phyloP scores from a whole-genome alignment of 306 rosid genomes.

The Clitoria ternatea region DNA sequence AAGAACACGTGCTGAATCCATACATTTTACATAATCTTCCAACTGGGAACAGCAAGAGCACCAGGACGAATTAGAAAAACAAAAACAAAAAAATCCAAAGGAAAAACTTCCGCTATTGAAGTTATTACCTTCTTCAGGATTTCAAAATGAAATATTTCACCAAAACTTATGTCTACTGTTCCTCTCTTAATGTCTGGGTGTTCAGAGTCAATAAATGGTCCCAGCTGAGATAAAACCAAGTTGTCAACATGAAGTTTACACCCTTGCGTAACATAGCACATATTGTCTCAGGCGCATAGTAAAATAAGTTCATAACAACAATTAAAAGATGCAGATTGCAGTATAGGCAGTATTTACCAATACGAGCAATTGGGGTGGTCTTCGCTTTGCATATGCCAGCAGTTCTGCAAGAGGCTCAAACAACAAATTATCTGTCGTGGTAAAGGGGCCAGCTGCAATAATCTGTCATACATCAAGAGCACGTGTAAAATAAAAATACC shows the following conservation, averaged over 20 bases:
- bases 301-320: not conserved
- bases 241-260: slow-evolving; percentile 21
- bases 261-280: not conserved
- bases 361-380: slow-evolving; percentile 70
- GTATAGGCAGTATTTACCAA: slow-evolving; percentile 47
- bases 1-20: slow-evolving; percentile 69
- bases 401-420: slow-evolving; percentile 87
- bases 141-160: slow-evolving; percentile 68
- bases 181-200: slow-evolving; percentile 87
- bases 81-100: not conserved
- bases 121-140: slow-evolving; percentile 66
- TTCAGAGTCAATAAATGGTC: slow-evolving; percentile 91
- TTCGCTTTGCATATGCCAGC: slow-evolving; percentile 78
- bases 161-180: slow-evolving; percentile 61
- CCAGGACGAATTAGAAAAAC: slow-evolving; percentile 1
- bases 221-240: slow-evolving; percentile 55
- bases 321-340: slow-evolving; percentile 14
- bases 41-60: slow-evolving; percentile 40
- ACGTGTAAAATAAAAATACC: not conserved
- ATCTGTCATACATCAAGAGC: slow-evolving; percentile 51
- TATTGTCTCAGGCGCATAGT: slow-evolving; percentile 7
- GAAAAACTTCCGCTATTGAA: not conserved
- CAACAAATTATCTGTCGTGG: slow-evolving; percentile 78
- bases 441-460: slow-evolving; percentile 90
- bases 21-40: slow-evolving; percentile 62